A percentile compares a stretch with the other conserved stretches of the same genome.
These are phyloP conservation scores for Dimargaris xerosporica DNA, from an alignment of 192 early-diverging fungal genomes.

Conservation along the genomic window DNA sequence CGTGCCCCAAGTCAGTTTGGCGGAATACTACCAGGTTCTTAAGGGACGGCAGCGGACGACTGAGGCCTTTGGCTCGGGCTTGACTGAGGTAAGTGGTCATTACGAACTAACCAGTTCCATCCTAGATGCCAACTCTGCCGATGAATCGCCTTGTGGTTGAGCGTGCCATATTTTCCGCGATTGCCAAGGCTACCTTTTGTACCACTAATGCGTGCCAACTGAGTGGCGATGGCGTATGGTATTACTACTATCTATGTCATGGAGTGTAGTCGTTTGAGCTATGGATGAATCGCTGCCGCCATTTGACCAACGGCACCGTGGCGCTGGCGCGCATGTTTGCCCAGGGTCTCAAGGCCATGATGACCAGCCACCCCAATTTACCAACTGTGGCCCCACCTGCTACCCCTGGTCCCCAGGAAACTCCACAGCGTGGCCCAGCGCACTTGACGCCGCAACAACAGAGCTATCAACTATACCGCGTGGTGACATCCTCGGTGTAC, in stretches of 20 bases:
- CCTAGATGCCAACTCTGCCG: no score
- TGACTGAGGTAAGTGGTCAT: no score
- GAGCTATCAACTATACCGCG: slow-evolving; percentile 1
- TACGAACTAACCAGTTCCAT: no score
- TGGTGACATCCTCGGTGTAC: neutral
- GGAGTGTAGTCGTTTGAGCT: slow-evolving; percentile 5
- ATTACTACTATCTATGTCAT: no score
- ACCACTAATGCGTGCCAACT: no score
- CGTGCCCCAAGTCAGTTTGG: neutral
- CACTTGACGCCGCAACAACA: neutral
- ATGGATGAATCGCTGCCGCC: slow-evolving; percentile 11
- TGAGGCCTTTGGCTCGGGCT: neutral
- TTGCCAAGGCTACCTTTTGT: no score
- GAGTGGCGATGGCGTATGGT: no score
- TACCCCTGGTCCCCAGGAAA: neutral
- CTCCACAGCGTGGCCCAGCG: neutral
- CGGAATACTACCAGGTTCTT: slow-evolving; percentile 3
- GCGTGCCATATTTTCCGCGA: no score
- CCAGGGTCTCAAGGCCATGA: neutral
- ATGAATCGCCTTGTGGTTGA: no score
- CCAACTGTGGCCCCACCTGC: neutral
- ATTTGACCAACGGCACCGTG: neutral
- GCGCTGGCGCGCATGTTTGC: slow-evolving; percentile 1
- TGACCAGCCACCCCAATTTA: neutral
- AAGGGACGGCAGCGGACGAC: neutral